Evolutionary conservation across 2,329 filamentous ascomycete species (phyloP), one percentile per base, ranked within the genome.

Genomic region (Aspergillus fumigatus): DNA sequence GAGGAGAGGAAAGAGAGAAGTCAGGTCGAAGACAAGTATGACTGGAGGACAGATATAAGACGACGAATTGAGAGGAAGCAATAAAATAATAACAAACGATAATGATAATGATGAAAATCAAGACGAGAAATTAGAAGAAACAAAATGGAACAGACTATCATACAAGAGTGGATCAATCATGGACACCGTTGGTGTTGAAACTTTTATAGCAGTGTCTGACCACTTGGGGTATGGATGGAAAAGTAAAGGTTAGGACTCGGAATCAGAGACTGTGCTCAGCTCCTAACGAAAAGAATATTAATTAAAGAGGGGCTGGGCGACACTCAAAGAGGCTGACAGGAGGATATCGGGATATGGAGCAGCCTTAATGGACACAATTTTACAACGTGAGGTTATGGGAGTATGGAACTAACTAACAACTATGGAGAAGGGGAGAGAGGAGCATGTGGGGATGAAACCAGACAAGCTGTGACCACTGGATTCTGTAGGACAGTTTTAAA

Each of bases 1-100:
- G 35, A 53, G 47, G 40, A 50, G 52, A 58, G 35, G 49, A 50
- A 41, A 53, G 49, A 54, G 49, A 54, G 49, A 51, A 50, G 52
- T 19, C 48, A 52, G 56, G 52, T 52, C 25, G 23, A 51, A 43
- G 52, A 56, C 51, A 58, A 48, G 59, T 55, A 59, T 43, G 53
- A 55, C 41, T 50, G 48, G 58, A 49, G 40, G 45, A 57, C 32
- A 38, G 32, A 38, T 38, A 38, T 38, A 38, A 38, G 32, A 17
- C 32, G 32, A 38, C 11, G 32, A 6, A 38, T 14, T 38, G 32
- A 38, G 32, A 17, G 32, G 32, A 35, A 14, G 32, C 32, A 38
- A 47, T 23, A 51, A 51, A 48, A 43, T 38, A 43, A 51, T 35
- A 35, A 29, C 10, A 29, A 27, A 32, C 10, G 29, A 32, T 11